A percentile compares a stretch with the other conserved stretches of the same genome.
Evolutionary conservation across 768 basidiomycete species (phyloP).

Genomic region (Russula dissimulans): DNA sequence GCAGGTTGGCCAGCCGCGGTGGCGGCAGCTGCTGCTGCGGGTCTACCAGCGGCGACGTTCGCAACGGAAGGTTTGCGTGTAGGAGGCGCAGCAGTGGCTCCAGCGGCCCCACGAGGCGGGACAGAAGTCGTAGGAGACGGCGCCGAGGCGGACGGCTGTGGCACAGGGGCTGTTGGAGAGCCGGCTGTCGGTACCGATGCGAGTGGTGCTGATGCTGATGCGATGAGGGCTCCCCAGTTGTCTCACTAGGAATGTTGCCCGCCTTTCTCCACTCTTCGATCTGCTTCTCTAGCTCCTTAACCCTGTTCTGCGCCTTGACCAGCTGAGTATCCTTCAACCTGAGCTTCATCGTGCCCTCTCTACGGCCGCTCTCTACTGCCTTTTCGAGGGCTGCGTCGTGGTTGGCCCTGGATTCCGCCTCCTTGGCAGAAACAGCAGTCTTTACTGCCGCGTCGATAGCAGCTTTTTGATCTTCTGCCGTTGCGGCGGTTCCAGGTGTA

Average conservation of each 20-base stretch:
- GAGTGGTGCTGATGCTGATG: background rate
- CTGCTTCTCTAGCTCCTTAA: slow-evolving; percentile 63
- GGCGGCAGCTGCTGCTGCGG: no score
- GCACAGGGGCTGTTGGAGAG: slow-evolving; percentile 6
- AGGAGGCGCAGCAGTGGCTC: background rate
- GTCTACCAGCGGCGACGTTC: background rate
- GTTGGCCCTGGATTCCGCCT: slow-evolving; percentile 37
- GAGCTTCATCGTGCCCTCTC: slow-evolving; percentile 49
- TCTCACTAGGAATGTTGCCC: slow-evolving; percentile 31
- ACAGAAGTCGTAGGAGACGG: slow-evolving; percentile 23
- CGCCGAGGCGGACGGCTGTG: slow-evolving; percentile 24
- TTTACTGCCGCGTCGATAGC: slow-evolving; percentile 42
- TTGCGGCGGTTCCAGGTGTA: slow-evolving; percentile 18
- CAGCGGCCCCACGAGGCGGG: slow-evolving; percentile 6
- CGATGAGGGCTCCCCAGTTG: background rate
- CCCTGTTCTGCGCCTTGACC: slow-evolving; percentile 45
- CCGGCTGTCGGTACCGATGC: slow-evolving; percentile 4
- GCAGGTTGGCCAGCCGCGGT: background rate
- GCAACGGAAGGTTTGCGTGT: slow-evolving; percentile 4
- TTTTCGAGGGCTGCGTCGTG: slow-evolving; percentile 49
- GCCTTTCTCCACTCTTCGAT: slow-evolving; percentile 47
- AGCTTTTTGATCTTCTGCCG: slow-evolving; percentile 30
- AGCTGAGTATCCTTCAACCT: slow-evolving; percentile 68
- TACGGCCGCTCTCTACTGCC: slow-evolving; percentile 61
- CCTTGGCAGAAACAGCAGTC: slow-evolving; percentile 41